Evolutionary conservation across 2,329 filamentous ascomycete genomes (phyloP).

Genomic region (Colletotrichum limetticola): DNA sequence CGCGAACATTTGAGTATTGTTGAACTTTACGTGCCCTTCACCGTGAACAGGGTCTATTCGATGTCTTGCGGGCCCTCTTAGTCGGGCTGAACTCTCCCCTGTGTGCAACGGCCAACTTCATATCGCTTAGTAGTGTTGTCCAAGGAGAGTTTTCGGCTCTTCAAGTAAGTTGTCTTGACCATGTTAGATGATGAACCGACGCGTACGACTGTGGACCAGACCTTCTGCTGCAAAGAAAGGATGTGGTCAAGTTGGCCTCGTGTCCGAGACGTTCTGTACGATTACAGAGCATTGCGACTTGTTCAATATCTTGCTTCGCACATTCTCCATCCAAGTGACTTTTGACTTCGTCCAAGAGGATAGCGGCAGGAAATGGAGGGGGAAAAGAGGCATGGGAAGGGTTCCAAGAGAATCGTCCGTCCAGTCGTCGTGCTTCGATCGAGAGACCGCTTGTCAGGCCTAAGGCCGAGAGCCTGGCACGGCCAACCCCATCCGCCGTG

Average conservation of each 20-base stretch:
- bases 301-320: neutral
- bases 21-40: conserved; percentile 1
- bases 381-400: neutral
- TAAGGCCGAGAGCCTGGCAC: neutral
- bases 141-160: conserved; percentile 3
- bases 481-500: conserved; percentile 16
- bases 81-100: neutral
- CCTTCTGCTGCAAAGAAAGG: neutral
- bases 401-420: neutral
- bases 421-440: conserved; percentile 10
- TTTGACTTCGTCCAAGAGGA: conserved; percentile 9
- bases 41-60: neutral
- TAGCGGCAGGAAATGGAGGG: neutral
- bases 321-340: neutral
- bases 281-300: neutral
- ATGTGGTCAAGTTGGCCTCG: neutral
- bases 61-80: conserved; percentile 2
- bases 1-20: conserved; percentile 12
- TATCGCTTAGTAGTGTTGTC: neutral
- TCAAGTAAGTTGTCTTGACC: neutral
- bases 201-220: neutral
- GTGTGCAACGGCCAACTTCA: neutral
- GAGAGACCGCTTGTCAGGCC: conserved; percentile 9
- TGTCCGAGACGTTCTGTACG: neutral
- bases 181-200: neutral